phyloP scores from a whole-genome alignment of 1,139 yeast species.

The Pichia norvegensis region DNA sequence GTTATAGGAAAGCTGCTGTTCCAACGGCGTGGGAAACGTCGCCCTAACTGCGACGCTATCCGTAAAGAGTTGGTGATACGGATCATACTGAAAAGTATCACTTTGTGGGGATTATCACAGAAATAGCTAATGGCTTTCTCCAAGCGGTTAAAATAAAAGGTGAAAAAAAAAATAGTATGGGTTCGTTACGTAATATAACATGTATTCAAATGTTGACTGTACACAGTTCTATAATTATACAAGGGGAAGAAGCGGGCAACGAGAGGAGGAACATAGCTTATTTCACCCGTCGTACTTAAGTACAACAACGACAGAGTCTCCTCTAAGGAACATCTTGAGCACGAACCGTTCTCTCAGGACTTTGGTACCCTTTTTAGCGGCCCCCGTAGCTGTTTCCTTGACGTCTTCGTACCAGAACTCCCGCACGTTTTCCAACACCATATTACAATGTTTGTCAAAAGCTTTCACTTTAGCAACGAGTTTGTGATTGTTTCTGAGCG shows the following conservation, averaged over 20 bases:
- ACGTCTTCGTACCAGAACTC: slow-evolving; percentile 40
- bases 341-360: slow-evolving; percentile 78
- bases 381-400: neutral
- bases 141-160: too few relatives aligned
- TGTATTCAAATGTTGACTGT: neutral
- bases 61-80: neutral
- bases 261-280: too few relatives aligned
- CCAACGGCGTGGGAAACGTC: neutral
- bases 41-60: neutral
- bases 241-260: neutral
- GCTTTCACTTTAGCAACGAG: slow-evolving; percentile 86
- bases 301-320: slow-evolving; percentile 88
- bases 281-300: slow-evolving; percentile 35
- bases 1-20: neutral
- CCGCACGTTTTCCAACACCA: slow-evolving; percentile 86
- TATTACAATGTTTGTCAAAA: slow-evolving; percentile 90
- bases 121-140: too few relatives aligned
- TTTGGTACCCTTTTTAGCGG: slow-evolving; percentile 41
- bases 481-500: slow-evolving; percentile 89
- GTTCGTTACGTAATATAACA: neutral
- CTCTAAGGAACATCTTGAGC: slow-evolving; percentile 84
- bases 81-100: neutral
- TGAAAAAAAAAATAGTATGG: too few relatives aligned
- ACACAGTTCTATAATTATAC: neutral
- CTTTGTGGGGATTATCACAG: too few relatives aligned